Conservation (phyloP, 1,284 basidiomycete genomes). For the Rhodotorula sp. region DNA sequence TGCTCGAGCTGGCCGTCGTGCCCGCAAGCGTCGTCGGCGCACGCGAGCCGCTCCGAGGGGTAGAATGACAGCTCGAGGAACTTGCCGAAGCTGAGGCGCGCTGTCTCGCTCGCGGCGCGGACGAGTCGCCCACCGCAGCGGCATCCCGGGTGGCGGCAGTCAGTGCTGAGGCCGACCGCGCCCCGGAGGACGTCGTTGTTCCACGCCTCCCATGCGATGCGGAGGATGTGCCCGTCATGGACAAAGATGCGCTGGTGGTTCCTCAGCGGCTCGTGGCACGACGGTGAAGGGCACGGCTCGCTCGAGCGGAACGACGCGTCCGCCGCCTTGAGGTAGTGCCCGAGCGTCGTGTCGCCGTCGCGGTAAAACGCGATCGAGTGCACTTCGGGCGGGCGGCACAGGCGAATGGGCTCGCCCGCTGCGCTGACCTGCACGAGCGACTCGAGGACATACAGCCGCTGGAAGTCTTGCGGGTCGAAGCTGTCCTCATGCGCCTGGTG, state of each 20-base stretch:
- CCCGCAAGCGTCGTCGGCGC: conserved; percentile 74
- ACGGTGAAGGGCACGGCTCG: conserved; percentile 71
- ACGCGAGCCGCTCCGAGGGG: conserved; percentile 77
- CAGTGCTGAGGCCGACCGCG: conserved; percentile 38
- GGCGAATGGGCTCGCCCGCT: conserved; percentile 9
- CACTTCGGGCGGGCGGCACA: conserved; percentile 57
- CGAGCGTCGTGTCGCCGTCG: conserved; percentile 86
- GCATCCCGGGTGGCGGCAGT: conserved; percentile 31
- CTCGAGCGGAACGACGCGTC: conserved; percentile 70
- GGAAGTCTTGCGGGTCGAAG: conserved; percentile 89
- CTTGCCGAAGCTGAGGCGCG: conserved; percentile 75
- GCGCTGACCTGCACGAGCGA: conserved; percentile 62
- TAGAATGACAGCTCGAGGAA: conserved; percentile 92
- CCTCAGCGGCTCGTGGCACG: conserved; percentile 76
- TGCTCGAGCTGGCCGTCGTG: conserved; percentile 96
- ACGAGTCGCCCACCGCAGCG: conserved; percentile 64
- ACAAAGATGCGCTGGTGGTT: conserved; percentile 86
- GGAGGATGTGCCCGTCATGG: conserved; percentile 65
- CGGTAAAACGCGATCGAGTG: conserved; percentile 86
- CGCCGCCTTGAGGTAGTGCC: conserved; percentile 75
- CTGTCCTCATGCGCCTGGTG: conserved; percentile 76
- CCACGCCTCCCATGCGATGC: conserved; percentile 9
- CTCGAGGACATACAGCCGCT: conserved; percentile 76
- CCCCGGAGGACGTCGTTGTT: conserved; percentile 8
- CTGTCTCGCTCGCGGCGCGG: conserved; percentile 87